Evolutionary conservation across 2,329 filamentous ascomycete genomes (phyloP), one percentile per base, ranked within the genome.

Genomic region (Fusarium humuli): DNA sequence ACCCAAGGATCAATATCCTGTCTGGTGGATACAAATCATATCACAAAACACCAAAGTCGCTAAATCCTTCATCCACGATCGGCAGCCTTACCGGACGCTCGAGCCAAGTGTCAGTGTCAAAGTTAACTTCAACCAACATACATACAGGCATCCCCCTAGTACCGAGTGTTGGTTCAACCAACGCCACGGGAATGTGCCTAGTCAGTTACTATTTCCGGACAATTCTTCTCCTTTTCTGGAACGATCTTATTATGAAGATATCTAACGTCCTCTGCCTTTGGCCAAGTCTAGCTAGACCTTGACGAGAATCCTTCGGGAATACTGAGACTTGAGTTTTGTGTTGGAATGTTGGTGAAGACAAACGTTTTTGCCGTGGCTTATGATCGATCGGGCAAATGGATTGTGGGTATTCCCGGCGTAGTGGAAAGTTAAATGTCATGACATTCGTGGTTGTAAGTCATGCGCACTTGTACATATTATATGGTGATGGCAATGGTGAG

Each of bases 1-100:
- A 8, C 20, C 13, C 11, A 16, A 41, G 20, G 13, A 9, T 20
- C 11, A 27, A 40, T 14, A 20, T 12, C 27, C 18, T 63, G 22
- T 27, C 29, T 5, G 9, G 50, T 57, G 58, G 59, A 57, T 49
- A 62, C 25, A 65, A 9, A 30, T 32, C 47, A 40, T 23, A 63
- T 45, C 20, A 13, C 34, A 18, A 46, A 34, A 60, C 18, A 40
- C 14, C 20, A 11, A n/a, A 64, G n/a, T 46, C 52, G 60, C 61
- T 65, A 46, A 30, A 49, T 23, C 22, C 30, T 40, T 42, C 41
- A 40, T 54, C 32, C 34, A 47, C 27, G 41, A 37, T 46, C 5
- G 25, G 25, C 37, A 14, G 40, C 52, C 54, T 50, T 50, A 10
- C 5, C 29, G 10, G 40, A 8, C 61, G 61, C 61, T 65, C 14